Evolutionary conservation across 2,329 filamentous ascomycete species (phyloP).

Genomic region (Teratosphaeria gauchensis): DNA sequence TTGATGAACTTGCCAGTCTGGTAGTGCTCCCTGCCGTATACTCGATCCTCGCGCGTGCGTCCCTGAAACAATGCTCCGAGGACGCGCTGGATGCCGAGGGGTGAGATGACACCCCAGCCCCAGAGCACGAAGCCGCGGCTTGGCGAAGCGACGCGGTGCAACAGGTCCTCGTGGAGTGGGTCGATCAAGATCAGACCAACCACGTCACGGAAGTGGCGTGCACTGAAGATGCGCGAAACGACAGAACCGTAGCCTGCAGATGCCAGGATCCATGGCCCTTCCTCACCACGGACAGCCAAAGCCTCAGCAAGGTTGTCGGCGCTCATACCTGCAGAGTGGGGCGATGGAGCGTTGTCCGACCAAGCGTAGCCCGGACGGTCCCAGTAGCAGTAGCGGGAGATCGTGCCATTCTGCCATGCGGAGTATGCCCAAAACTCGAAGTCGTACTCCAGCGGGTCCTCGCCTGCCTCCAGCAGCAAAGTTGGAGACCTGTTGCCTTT

Average conservation of each 20-base stretch:
- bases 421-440: conserved; percentile 72
- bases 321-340: conserved; percentile 87
- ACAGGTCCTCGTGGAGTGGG: conserved; percentile 76
- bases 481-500: conserved; percentile 52
- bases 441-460: conserved; percentile 66
- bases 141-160: conserved; percentile 57
- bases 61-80: conserved; percentile 73
- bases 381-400: conserved; percentile 86
- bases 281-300: conserved; percentile 67
- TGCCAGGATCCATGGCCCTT: conserved; percentile 79
- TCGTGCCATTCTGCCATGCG: conserved; percentile 68
- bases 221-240: conserved; percentile 84
- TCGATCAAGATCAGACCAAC: conserved; percentile 78
- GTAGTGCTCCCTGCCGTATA: conserved; percentile 70
- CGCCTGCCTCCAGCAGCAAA: conserved; percentile 75
- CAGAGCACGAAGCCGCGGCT: conserved; percentile 74
- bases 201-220: conserved; percentile 66
- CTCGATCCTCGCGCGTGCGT: conserved; percentile 69
- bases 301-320: conserved; percentile 82
- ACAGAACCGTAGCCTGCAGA: conserved; percentile 80
- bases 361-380: conserved; percentile 85
- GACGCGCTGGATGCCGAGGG: conserved; percentile 73
- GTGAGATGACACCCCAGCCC: conserved; percentile 75
- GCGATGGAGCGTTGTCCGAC: conserved; percentile 86
- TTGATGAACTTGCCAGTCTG: conserved; percentile 79